These are phyloP conservation scores for Malassezia nana DNA, from an alignment of 1,284 basidiomycete species.

Conservation along the genomic window DNA sequence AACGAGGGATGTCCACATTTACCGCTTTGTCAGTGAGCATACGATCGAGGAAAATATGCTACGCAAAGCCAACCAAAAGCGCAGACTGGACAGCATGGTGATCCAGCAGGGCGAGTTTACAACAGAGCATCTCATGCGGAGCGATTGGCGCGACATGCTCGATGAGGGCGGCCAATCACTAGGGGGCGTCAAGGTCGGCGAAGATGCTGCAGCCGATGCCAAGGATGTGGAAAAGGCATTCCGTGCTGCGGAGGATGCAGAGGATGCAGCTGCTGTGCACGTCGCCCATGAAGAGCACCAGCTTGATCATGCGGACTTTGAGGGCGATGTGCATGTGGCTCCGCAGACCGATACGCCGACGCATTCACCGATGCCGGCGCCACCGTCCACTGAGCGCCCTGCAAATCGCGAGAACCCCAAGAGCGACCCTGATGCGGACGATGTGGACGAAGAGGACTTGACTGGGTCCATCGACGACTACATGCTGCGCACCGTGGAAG, in stretches of 20 bases:
- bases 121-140: constrained; percentile 51
- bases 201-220: constrained; percentile 41
- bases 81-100: constrained; percentile 77
- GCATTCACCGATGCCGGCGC: not conserved
- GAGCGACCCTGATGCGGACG: constrained; percentile 36
- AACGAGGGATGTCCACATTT: constrained; percentile 92
- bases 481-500: constrained; percentile 67
- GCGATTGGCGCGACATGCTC: constrained; percentile 78
- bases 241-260: constrained; percentile 77
- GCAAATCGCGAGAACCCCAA: too few relatives aligned
- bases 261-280: constrained; percentile 69
- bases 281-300: constrained; percentile 72
- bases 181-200: constrained; percentile 33
- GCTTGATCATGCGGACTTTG: constrained; percentile 57
- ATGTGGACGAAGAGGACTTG: constrained; percentile 52
- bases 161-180: constrained; percentile 49
- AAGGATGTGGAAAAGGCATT: constrained; percentile 59
- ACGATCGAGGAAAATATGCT: constrained; percentile 96
- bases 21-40: constrained; percentile 81
- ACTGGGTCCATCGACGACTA: constrained; percentile 77
- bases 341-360: not conserved
- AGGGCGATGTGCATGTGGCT: constrained; percentile 52
- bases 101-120: constrained; percentile 85
- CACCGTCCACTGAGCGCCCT: not conserved
- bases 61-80: constrained; percentile 90